phyloP scores from a whole-genome alignment of 2,329 filamentous ascomycete genomes.

The Pseudogymnoascus sp. region DNA sequence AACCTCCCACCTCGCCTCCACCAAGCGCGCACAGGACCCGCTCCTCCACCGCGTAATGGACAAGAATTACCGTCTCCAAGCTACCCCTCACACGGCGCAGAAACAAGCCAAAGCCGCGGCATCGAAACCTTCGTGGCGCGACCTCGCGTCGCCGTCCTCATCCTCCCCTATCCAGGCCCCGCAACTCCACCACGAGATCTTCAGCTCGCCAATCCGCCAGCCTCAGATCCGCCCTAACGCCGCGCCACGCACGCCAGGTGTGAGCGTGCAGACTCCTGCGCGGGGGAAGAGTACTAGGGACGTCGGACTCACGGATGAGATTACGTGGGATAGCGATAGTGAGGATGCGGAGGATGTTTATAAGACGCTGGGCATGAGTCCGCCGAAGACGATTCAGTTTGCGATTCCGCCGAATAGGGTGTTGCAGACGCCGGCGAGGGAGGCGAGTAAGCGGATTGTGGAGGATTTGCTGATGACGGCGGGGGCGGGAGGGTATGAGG shows the following conservation, averaged over 20 bases:
- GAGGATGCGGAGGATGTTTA: slow-evolving; percentile 52
- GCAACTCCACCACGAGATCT: slow-evolving; percentile 75
- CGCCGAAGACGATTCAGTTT: slow-evolving; percentile 89
- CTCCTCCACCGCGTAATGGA: slow-evolving; percentile 87
- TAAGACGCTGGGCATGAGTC: slow-evolving; percentile 62
- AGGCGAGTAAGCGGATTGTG: slow-evolving; percentile 73
- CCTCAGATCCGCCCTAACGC: slow-evolving; percentile 27
- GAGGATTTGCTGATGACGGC: slow-evolving; percentile 71
- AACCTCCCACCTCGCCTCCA: slow-evolving; percentile 33
- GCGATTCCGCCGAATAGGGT: slow-evolving; percentile 68
- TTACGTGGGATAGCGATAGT: slow-evolving; percentile 63
- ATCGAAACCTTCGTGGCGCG: slow-evolving; percentile 26
- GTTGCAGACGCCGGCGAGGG: slow-evolving; percentile 74
- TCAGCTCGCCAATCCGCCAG: slow-evolving; percentile 60
- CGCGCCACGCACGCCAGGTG: slow-evolving; percentile 64
- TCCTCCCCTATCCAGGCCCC: slow-evolving; percentile 74
- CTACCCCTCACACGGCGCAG: slow-evolving; percentile 65
- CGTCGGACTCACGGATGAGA: slow-evolving; percentile 41
- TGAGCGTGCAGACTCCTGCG: slow-evolving; percentile 75
- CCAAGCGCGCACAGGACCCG: slow-evolving; percentile 48
- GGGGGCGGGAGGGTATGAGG: slow-evolving; percentile 51
- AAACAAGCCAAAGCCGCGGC: slow-evolving; percentile 29
- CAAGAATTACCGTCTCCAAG: slow-evolving; percentile 89
- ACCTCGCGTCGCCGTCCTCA: slow-evolving; percentile 39
- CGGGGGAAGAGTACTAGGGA: slow-evolving; percentile 42